These are phyloP conservation scores for Paratinospora sagittata DNA, from an alignment of 164 flowering plant genomes.

Conservation along the genomic window DNA sequence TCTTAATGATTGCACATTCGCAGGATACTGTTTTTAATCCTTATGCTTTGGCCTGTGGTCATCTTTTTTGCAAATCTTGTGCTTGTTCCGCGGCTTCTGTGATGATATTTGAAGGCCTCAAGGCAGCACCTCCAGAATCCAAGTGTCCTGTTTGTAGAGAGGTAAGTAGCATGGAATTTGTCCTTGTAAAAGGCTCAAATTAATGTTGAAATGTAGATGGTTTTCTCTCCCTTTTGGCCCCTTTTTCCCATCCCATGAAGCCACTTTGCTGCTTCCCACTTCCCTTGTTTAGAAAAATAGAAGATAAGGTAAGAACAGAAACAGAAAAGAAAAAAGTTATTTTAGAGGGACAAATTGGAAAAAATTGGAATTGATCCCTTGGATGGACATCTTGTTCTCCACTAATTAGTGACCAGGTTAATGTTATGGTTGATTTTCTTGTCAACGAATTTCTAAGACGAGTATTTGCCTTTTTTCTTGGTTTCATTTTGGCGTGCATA, in stretches of 20 bases:
- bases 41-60: conserved; percentile 84
- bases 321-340: too few species aligned
- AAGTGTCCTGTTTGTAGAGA: conserved; percentile 88
- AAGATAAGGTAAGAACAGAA: too few species aligned
- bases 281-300: too few species aligned
- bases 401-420: not conserved
- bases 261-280: too few species aligned
- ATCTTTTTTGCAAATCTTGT: conserved; percentile 80
- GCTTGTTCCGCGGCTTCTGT: conserved; percentile 83
- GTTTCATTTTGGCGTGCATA: not conserved
- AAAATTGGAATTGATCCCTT: not conserved
- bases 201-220: not conserved
- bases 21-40: conserved; percentile 80
- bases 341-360: too few species aligned
- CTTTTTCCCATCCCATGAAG: too few species aligned
- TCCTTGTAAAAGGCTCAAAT: not conserved
- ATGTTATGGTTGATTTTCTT: not conserved
- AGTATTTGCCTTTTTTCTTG: not conserved
- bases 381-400: not conserved
- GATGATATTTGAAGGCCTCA: conserved; percentile 58
- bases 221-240: not conserved
- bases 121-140: conserved; percentile 46
- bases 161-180: conserved; percentile 26
- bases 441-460: too few species aligned
- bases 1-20: not conserved